Evolutionary conservation across 257 asterid species (phyloP).

Genomic region (Nyctanthes arbortristis): DNA sequence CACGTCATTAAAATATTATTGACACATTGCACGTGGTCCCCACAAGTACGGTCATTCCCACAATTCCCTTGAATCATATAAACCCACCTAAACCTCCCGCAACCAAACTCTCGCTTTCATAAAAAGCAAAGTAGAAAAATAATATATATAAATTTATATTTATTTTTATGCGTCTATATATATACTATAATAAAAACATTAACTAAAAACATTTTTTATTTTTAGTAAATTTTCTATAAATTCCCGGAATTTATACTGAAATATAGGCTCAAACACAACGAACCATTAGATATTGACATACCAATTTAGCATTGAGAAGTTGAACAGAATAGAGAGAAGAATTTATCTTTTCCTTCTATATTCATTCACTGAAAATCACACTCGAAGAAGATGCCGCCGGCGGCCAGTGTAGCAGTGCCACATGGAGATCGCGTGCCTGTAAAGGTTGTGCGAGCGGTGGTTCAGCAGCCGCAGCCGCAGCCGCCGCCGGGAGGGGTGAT

Average conservation of each 20-base stretch:
- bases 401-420: constrained; percentile 54
- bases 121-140: no score
- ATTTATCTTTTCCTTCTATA: neutral
- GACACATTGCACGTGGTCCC: constrained; percentile 34
- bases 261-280: constrained; percentile 28
- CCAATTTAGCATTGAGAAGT: constrained; percentile 21
- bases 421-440: constrained; percentile 51
- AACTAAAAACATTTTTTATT: neutral
- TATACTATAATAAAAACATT: no score
- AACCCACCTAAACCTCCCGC: constrained; percentile 42
- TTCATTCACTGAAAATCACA: neutral
- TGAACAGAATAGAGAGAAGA: neutral
- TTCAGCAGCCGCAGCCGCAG: constrained; percentile 51
- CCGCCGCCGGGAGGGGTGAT: constrained; percentile 31
- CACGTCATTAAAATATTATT: neutral
- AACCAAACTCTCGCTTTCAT: constrained; percentile 50
- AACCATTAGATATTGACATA: constrained; percentile 21
- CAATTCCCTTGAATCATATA: constrained; percentile 27
- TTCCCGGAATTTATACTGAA: constrained; percentile 9
- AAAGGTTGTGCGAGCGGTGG: constrained; percentile 41
- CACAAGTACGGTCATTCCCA: constrained; percentile 47
- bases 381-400: constrained; percentile 76
- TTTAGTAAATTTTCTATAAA: constrained; percentile 13
- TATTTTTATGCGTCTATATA: no score
- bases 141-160: no score